Conservation (phyloP, 306 rosid genomes). For the Cicer yamashitae region DNA sequence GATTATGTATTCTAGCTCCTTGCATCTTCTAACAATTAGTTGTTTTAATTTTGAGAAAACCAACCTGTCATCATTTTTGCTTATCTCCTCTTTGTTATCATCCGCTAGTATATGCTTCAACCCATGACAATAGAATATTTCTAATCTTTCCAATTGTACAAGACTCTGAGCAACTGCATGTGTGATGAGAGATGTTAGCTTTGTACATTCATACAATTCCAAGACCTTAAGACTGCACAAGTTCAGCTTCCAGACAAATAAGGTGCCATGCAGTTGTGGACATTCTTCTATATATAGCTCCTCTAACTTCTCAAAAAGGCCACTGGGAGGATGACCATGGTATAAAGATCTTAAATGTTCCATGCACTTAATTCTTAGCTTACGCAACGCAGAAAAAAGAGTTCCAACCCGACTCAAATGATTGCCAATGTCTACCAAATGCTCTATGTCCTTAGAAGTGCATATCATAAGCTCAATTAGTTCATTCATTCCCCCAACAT, state of each 20-base stretch:
- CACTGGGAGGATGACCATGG: background rate
- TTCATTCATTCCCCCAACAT: constrained; percentile 7
- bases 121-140: accelerated
- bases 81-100: background rate
- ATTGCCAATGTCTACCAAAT: background rate
- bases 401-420: background rate
- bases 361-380: background rate
- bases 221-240: too few relatives aligned
- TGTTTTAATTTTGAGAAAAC: constrained; percentile 21
- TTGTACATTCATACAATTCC: too few relatives aligned
- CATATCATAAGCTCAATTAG: background rate
- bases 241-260: too few relatives aligned
- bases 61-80: background rate
- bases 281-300: background rate
- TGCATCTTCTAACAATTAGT: background rate
- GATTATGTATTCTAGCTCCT: background rate
- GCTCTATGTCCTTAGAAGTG: background rate
- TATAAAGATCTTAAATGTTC: background rate
- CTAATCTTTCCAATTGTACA: background rate
- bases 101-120: constrained; percentile 20
- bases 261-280: too few relatives aligned
- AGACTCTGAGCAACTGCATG: constrained; percentile 10
- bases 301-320: constrained; percentile 23
- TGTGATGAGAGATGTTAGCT: constrained; percentile 1
- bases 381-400: constrained; percentile 33